Base-by-base conservation (phyloP, 2,329 filamentous ascomycete species). In the Xylaria sp. region DNA sequence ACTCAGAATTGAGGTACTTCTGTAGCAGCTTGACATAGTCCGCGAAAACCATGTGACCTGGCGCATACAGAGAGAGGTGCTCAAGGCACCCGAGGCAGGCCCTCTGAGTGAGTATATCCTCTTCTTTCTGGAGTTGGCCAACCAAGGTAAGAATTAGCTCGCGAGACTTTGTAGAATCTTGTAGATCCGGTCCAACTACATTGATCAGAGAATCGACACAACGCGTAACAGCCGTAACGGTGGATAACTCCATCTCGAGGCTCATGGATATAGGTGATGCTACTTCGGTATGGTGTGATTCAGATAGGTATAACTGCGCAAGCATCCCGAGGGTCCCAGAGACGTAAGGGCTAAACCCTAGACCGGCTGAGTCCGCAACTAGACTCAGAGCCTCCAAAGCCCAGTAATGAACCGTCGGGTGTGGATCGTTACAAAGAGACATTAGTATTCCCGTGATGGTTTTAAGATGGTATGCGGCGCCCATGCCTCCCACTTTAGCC, bases 371-470 rank as follows among this genome's bases (percentile, higher is more conserved):
- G 72, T 97, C 94, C 2, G 94, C 91, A 12, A 96, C 93, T 55
- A 91, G 84, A 2, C 92, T 89, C 31, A 99, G 78, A 9, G 92
- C 94, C 74, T 97, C 93, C 46, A 99, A 81, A 2, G 96, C 94
- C 93, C 94, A 98, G 74, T 94, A 97, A 76, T 99, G 95, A 8
- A 99, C 95, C 0, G 92, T 89, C 0, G 95, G 94, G 74, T 99
- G 95, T 19, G 94, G 92, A 73, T 99, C 95, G 70, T 94, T 97
- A 75, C 93, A 94, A 9, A 99, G 84, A 7, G 95, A 98, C 91
- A 98, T 96, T n/a, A 99, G 81, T 40, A 99, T 96, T 17, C 94
- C 91, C n/a, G 97, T 85, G 52, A 99, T 97, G 1, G 93, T 97
- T 80, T 98, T 98, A 53, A 99, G 83, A 75, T 99, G 95, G 71